Evolutionary conservation across 805 yeast species (phyloP), one percentile per base, ranked within the genome.

Genomic region (Saccharomycopsis fibuligera): DNA sequence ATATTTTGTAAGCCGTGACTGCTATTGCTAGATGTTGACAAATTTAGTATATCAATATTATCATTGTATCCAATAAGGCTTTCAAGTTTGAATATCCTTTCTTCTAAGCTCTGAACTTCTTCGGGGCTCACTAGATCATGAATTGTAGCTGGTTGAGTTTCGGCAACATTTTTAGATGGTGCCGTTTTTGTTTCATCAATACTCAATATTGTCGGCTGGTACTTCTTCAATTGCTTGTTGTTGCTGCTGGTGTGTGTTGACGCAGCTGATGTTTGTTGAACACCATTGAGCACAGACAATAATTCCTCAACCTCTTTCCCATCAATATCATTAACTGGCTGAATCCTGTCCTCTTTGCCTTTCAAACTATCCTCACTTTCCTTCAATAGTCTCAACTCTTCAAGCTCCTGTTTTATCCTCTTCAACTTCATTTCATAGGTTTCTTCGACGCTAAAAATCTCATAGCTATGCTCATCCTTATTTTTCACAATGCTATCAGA

Each of bases 241-340:
- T 9, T 10, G n/a, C n/a, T n/a, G n/a, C n/a, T n/a, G n/a, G n/a
- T n/a, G n/a, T n/a, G n/a, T n/a, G n/a, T n/a, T n/a, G n/a, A n/a
- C n/a, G n/a, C n/a, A n/a, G n/a, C 37, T 23, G 29, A 9, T 14
- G 29, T 5, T 35, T 14, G 17, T 41, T 41, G 31, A 10, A 44
- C 23, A 9, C 27, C n/a, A 4, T 35, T 23, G 19, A 48, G 31
- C 16, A 41, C 19, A 6, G 8, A 17, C 12, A 45, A 21, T 29
- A 46, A 19, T 2, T 19, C 29, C 12, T 30, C 31, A 17, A 44
- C 51, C 30, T 45, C 56, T 2, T 48, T 45, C 21, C 19, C 27
- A 35, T 48, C 49, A 10, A 50, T 40, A 35, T 54, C 51, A 23
- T 44, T 56, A 5, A 41, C 45, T 17, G 54, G 53, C 43, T 54